Conservation (phyloP, 345 rosid genomes). For the Eucalyptus tenuipes region DNA sequence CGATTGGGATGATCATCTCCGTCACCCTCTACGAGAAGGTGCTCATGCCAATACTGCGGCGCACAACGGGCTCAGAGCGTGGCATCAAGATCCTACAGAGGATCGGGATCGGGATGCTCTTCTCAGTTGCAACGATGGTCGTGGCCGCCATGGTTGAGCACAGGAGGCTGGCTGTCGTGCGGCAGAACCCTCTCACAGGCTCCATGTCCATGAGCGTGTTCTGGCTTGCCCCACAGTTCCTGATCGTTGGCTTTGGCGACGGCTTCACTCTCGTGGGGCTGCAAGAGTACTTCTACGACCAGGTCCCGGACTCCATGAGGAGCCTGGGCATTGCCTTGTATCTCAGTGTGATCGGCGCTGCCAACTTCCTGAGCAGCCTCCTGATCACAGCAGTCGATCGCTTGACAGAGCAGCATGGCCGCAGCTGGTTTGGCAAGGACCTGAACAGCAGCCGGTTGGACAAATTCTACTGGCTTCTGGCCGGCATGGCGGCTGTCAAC, state of each 20-base stretch:
- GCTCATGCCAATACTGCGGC: conserved; percentile 33
- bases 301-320: conserved; percentile 94
- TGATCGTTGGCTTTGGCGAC: conserved; percentile 65
- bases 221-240: conserved; percentile 84
- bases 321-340: conserved; percentile 89
- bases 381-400: conserved; percentile 49
- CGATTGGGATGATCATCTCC: conserved; percentile 48
- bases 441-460: conserved; percentile 69
- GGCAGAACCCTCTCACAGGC: conserved; percentile 18
- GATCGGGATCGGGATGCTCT: conserved; percentile 79
- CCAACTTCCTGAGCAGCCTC: conserved; percentile 62
- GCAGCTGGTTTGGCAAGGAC: conserved; percentile 72
- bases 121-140: conserved; percentile 54
- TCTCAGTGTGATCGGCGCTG: conserved; percentile 72
- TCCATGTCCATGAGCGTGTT: conserved; percentile 57
- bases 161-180: conserved; percentile 20
- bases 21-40: conserved; percentile 42
- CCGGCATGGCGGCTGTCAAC: conserved; percentile 33
- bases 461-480: conserved; percentile 66
- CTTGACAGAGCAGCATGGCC: conserved; percentile 29
- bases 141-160: conserved; percentile 71
- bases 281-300: conserved; percentile 91
- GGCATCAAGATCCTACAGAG: conserved; percentile 84
- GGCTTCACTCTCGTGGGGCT: conserved; percentile 76
- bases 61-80: conserved; percentile 43